Evolutionary conservation across 306 rosid genomes (phyloP), one percentile per base, ranked within the genome.

Genomic region (Biancaea sappan): DNA sequence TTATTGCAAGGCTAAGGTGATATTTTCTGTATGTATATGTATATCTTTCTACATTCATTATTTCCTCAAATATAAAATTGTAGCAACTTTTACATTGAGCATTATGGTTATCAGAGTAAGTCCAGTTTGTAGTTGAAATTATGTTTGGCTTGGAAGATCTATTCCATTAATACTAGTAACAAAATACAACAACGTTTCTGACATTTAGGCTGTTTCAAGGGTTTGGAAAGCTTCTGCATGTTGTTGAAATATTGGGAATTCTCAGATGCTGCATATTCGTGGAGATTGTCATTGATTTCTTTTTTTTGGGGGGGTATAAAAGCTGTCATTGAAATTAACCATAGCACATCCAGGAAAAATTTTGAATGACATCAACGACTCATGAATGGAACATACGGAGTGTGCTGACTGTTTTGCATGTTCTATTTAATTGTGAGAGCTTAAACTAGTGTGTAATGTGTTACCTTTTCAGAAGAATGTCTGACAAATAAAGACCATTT

Each of bases 161-260:
- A 32, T 54, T 31, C 22, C 56, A 16, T 64, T 7, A 54, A 31
- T 24, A 48, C n/a, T n/a, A n/a, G n/a, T n/a, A n/a, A n/a, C 44
- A 59, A 72, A 71, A 22, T 40, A 21, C 31, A 21, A 28, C 47
- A 14, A 28, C 29, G 56, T 69, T 43, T 74, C 70, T 34, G 63
- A 21, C 15, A 3, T 51, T 34, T 28, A 59, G 32, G 18, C 10
- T 61, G 73, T 47, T 67, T 66, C 48, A 50, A 67, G 32, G 8
- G 2, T 64, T 52, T 51, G 61, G 35, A 38, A n/a, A 13, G 21
- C 18, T 53, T 21, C 8, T 4, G 34, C 78, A 43, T 43, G 8
- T 61, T 37, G 66, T 18, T 50, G 48, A 59, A 51, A 48, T 74
- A 51, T 59, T 43, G 24, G 22, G 31, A 74, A 9, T 60, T 60